phyloP scores from a whole-genome alignment of 192 early-diverging fungal species.

The Coemansia sp. region DNA sequence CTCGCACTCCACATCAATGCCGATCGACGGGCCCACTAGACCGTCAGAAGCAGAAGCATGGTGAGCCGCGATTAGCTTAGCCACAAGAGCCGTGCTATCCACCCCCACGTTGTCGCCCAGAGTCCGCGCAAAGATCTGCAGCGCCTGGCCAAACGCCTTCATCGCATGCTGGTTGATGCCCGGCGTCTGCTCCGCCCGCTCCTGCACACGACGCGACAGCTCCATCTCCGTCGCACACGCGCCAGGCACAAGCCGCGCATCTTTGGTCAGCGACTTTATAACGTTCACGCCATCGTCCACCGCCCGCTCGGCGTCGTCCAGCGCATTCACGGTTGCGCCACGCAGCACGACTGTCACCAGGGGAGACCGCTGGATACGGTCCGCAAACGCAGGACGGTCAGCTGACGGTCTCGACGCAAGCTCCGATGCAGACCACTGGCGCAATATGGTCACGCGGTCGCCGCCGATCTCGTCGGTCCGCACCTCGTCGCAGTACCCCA shows the following conservation, averaged over 20 bases:
- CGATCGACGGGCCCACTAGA: constrained; percentile 44
- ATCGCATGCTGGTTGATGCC: constrained; percentile 96
- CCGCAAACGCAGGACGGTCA: constrained; percentile 65
- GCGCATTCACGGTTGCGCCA: constrained; percentile 89
- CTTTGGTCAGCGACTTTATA: constrained; percentile 87
- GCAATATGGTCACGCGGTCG: constrained; percentile 96
- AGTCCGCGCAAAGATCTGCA: constrained; percentile 93
- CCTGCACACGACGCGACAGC: constrained; percentile 73
- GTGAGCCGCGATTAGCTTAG: constrained; percentile 90
- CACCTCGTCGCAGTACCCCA: constrained; percentile 96
- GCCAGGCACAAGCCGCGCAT: constrained; percentile 81
- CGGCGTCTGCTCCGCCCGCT: constrained; percentile 82
- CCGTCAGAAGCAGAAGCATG: constrained; percentile 43
- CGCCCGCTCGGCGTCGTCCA: constrained; percentile 97
- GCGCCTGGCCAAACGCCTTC: constrained; percentile 90
- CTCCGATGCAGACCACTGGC: constrained; percentile 61
- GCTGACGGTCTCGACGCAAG: constrained; percentile 6
- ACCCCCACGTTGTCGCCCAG: constrained; percentile 93
- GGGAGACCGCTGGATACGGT: constrained; percentile 58
- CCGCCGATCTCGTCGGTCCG: constrained; percentile 95
- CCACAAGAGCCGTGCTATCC: constrained; percentile 88
- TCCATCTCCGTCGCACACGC: constrained; percentile 96
- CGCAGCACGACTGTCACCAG: constrained; percentile 95
- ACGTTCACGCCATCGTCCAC: constrained; percentile 98
- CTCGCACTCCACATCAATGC: constrained; percentile 80